Conservation (phyloP, 116 monocot species). For the Thalassia testudinum region DNA sequence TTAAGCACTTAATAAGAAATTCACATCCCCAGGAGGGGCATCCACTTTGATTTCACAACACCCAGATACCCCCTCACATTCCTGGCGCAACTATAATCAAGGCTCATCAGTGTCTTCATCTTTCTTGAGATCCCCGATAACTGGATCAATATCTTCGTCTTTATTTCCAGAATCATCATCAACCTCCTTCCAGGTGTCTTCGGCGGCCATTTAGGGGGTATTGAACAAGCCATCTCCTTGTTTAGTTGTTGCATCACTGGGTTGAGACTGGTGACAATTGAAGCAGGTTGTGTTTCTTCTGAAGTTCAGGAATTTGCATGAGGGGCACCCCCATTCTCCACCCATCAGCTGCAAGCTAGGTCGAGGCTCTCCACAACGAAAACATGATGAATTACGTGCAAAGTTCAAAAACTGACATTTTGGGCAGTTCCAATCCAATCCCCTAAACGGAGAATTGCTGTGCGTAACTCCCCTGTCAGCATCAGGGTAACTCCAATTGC, state of each 20-base stretch:
- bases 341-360: conserved; percentile 39
- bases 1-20: too few species aligned
- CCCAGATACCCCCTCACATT: too few species aligned
- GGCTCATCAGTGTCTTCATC: too few species aligned
- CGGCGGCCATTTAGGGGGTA: background rate
- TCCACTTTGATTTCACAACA: too few species aligned
- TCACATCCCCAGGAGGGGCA: too few species aligned
- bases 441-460: background rate
- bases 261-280: conserved; percentile 42
- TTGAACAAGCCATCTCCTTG: conserved; percentile 1
- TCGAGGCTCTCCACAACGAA: conserved; percentile 35
- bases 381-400: conserved; percentile 59
- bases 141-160: too few species aligned
- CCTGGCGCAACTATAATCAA: too few species aligned
- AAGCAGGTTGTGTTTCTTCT: conserved; percentile 41
- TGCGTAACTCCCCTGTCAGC: background rate
- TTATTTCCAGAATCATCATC: too few species aligned
- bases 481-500: conserved; percentile 71
- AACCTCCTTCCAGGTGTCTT: background rate
- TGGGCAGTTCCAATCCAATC: background rate
- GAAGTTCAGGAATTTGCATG: conserved; percentile 72
- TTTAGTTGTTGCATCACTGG: conserved; percentile 4
- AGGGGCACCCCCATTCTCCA: conserved; percentile 94
- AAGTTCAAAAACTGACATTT: conserved; percentile 82
- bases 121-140: too few species aligned